Conservation (phyloP, 208 protist genomes). For the Blastocrithidia nonstop region DNA sequence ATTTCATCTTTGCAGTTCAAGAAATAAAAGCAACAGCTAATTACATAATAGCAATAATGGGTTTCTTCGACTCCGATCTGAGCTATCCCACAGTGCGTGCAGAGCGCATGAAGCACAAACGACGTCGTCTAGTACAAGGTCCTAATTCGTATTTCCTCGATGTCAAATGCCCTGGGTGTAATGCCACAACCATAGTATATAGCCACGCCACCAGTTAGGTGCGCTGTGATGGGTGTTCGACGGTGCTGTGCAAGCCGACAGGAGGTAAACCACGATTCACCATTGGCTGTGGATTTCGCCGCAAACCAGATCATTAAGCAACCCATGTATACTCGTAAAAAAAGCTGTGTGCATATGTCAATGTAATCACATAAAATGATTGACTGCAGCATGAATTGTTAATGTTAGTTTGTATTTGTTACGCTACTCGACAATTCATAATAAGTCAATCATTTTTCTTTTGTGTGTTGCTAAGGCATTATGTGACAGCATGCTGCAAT, state of each 20-base stretch:
- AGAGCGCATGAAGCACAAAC: constrained; percentile 97
- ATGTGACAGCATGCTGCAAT: no score
- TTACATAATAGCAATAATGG: no score
- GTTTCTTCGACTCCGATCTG: constrained; percentile 93
- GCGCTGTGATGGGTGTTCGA: constrained; percentile 91
- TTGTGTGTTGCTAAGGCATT: no score
- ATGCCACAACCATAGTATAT: constrained; percentile 93
- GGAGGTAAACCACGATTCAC: constrained; percentile 95
- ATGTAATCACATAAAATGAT: no score
- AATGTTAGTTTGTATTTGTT: no score
- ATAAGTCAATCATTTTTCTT: no score
- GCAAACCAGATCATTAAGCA: constrained; percentile 89
- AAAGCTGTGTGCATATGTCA: no score
- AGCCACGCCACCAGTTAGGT: constrained; percentile 96
- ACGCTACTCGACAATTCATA: no score
- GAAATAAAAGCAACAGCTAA: no score
- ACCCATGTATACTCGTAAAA: no score
- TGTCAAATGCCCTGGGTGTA: constrained; percentile 97
- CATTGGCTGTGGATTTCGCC: constrained; percentile 90
- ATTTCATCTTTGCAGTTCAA: no score
- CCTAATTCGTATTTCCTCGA: constrained; percentile 99
- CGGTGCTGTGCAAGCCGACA: constrained; percentile 95
- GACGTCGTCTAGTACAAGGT: constrained; percentile 97
- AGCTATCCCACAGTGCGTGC: constrained; percentile 90
- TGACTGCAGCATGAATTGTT: no score